Percentiles rank a stretch among this genome's conserved stretches.
Evolutionary conservation across 2,329 filamentous ascomycete species (phyloP).

Genomic region (Laburnicola sp.): DNA sequence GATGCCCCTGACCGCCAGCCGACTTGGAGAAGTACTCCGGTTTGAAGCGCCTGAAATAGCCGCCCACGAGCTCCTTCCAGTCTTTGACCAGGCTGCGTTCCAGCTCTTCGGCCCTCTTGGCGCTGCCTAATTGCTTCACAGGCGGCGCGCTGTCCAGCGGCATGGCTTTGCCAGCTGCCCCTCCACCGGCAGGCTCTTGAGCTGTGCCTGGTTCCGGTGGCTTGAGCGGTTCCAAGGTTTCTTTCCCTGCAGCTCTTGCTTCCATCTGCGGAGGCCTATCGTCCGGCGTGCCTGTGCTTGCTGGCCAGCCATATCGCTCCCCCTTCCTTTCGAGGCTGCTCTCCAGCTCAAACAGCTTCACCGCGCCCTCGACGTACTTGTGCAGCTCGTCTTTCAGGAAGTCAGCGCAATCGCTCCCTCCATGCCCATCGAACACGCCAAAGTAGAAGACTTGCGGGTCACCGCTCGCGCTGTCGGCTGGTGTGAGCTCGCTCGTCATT

Average conservation of each 20-base stretch:
- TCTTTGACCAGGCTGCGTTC: constrained; percentile 71
- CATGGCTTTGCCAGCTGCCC: constrained; percentile 26
- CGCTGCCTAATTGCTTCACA: constrained; percentile 51
- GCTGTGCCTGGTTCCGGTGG: constrained; percentile 32
- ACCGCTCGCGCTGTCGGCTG: constrained; percentile 75
- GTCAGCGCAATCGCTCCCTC: constrained; percentile 82
- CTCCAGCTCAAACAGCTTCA: constrained; percentile 72
- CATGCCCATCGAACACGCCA: constrained; percentile 94
- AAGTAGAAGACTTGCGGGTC: constrained; percentile 99
- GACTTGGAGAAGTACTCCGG: constrained; percentile 72
- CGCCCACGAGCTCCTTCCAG: constrained; percentile 85
- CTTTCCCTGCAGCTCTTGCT: constrained; percentile 38
- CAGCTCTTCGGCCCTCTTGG: constrained; percentile 65
- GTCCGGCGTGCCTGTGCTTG: constrained; percentile 28
- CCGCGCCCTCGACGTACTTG: constrained; percentile 82
- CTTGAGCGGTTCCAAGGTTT: constrained; percentile 48
- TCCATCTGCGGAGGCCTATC: constrained; percentile 21
- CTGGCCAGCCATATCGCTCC: constrained; percentile 26
- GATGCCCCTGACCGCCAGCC: constrained; percentile 41
- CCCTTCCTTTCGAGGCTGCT: constrained; percentile 66
- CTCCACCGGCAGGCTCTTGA: constrained; percentile 29
- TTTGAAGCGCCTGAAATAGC: constrained; percentile 90
- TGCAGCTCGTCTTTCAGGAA: constrained; percentile 85
- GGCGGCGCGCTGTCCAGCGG: constrained; percentile 32
- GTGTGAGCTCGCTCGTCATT: constrained; percentile 61